Evolutionary conservation across 129 eudicot species (phyloP).

Genomic region (Oenanthe sinensis): DNA sequence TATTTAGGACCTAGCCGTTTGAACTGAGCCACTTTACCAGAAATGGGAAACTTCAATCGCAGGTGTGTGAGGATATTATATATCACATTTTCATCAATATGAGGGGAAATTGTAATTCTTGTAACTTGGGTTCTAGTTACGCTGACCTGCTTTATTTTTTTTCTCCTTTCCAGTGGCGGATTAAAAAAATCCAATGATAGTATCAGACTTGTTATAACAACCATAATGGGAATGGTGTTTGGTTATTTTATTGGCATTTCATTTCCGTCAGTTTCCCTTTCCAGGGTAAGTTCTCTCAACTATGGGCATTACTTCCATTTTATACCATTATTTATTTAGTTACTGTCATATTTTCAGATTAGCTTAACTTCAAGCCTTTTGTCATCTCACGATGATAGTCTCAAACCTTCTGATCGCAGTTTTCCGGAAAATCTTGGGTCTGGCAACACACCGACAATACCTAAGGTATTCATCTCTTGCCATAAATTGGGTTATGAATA

Average conservation of each 20-base stretch:
- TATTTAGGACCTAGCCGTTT: conserved; percentile 30
- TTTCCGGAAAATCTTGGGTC: conserved; percentile 94
- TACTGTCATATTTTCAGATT: conserved; percentile 42
- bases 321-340: conserved; percentile 3
- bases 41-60: conserved; percentile 67
- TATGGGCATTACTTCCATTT: background rate
- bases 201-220: conserved; percentile 65
- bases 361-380: conserved; percentile 61
- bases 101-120: conserved; percentile 7
- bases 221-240: conserved; percentile 79
- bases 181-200: conserved; percentile 72
- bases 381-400: conserved; percentile 41
- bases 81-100: conserved; percentile 4
- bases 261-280: conserved; percentile 79
- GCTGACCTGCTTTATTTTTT: conserved; percentile 9
- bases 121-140: background rate
- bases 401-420: conserved; percentile 40
- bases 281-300: conserved; percentile 47
- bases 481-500: background rate
- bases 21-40: conserved; percentile 28
- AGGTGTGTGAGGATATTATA: conserved; percentile 38
- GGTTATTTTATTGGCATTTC: conserved; percentile 93
- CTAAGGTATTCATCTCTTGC: conserved; percentile 55
- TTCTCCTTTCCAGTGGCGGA: conserved; percentile 52
- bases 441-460: conserved; percentile 58